Percentiles rank a stretch among this genome's conserved stretches.
phyloP scores from a whole-genome alignment of 2,329 filamentous ascomycete genomes.

The Hymenoscyphus fructigenus region DNA sequence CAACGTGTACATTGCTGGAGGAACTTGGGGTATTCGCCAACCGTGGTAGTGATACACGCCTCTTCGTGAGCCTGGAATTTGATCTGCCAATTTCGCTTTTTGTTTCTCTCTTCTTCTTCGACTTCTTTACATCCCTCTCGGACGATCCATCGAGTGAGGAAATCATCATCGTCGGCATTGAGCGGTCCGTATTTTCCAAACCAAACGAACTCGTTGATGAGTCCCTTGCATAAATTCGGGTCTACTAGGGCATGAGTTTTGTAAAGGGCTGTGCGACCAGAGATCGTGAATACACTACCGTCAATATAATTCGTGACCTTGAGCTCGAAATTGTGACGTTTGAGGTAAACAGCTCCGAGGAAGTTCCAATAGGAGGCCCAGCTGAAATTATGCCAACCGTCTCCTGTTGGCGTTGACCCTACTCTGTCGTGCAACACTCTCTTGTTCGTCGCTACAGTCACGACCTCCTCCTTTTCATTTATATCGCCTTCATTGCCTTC shows the following conservation, averaged over 20 bases:
- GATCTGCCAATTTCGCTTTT: too few relatives aligned
- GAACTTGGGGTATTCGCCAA: not conserved
- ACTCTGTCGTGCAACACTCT: too few relatives aligned
- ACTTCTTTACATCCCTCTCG: too few relatives aligned
- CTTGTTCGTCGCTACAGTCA: too few relatives aligned
- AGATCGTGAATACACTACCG: not conserved
- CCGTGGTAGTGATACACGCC: not conserved
- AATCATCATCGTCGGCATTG: not conserved
- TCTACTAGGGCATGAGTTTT: not conserved
- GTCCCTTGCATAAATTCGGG: not conserved
- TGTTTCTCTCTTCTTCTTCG: too few relatives aligned
- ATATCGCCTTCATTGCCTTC: too few relatives aligned
- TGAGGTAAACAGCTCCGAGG: not conserved
- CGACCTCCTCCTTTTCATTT: too few relatives aligned
- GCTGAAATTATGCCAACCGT: too few relatives aligned
- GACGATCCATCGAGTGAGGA: not conserved
- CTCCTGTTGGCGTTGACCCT: too few relatives aligned
- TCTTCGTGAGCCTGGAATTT: not conserved
- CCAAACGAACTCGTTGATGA: not conserved
- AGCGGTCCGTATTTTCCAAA: not conserved
- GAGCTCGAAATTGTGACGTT: not conserved
- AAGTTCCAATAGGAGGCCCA: not conserved
- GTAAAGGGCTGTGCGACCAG: not conserved
- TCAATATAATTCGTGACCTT: not conserved
- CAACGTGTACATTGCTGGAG: not conserved